Evolutionary conservation across 345 rosid genomes (phyloP).

Genomic region (Salix brachista): DNA sequence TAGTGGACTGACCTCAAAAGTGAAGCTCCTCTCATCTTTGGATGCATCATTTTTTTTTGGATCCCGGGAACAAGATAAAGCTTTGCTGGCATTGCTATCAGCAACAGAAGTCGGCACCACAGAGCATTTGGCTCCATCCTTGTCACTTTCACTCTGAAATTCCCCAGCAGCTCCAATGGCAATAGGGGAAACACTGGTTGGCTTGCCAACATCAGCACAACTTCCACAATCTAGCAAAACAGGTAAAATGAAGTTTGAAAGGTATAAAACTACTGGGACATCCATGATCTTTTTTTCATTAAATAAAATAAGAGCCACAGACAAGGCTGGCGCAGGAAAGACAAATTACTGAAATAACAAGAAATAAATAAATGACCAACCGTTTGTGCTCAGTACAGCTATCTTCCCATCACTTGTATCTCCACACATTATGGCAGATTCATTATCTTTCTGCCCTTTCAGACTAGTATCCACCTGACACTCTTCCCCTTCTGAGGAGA

Average conservation of each 20-base stretch:
- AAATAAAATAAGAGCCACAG: not conserved
- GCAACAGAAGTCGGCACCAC: slow-evolving; percentile 31
- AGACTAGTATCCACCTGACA: slow-evolving; percentile 3
- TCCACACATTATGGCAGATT: slow-evolving; percentile 19
- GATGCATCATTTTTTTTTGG: slow-evolving; percentile 38
- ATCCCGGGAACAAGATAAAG: slow-evolving; percentile 26
- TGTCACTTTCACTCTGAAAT: slow-evolving; percentile 35
- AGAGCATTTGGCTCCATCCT: slow-evolving; percentile 32
- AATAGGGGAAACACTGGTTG: slow-evolving; percentile 38
- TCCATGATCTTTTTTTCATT: slow-evolving; percentile 6
- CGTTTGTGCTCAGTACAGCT: slow-evolving; percentile 13
- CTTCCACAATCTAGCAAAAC: slow-evolving; percentile 23
- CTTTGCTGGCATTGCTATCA: slow-evolving; percentile 18
- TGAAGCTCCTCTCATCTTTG: slow-evolving; percentile 48
- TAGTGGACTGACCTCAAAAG: slow-evolving; percentile 42
- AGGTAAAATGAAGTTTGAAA: slow-evolving; percentile 26
- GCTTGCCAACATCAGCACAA: slow-evolving; percentile 37
- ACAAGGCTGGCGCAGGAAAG: not conserved
- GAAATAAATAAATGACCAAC: slow-evolving; percentile 19
- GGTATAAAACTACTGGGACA: slow-evolving; percentile 23
- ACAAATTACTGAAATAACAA: not conserved
- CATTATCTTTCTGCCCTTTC: slow-evolving; percentile 19
- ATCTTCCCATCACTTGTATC: slow-evolving; percentile 22
- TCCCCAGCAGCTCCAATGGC: slow-evolving; percentile 36
- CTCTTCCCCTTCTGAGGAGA: slow-evolving; percentile 19